Conservation (phyloP, 495 filamentous ascomycete species). For the Tetracladium setigerum region DNA sequence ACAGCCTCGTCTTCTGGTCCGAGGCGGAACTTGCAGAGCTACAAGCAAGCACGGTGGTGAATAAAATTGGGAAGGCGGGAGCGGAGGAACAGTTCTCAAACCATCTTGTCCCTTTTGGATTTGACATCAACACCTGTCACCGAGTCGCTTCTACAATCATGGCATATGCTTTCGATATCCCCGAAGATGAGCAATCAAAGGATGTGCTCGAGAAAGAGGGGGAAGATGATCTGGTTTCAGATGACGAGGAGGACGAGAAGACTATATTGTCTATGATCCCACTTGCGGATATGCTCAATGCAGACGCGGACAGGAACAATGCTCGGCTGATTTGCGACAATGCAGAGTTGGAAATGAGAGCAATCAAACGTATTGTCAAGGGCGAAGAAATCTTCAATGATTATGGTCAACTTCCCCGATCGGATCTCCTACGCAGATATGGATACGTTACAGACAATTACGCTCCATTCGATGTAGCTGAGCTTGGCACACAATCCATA, state of each 20-base stretch:
- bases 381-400: slow-evolving; percentile 89
- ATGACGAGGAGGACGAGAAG: slow-evolving; percentile 56
- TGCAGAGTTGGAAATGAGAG: slow-evolving; percentile 25
- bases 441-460: slow-evolving; percentile 82
- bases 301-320: slow-evolving; percentile 78
- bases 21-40: slow-evolving; percentile 60
- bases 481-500: slow-evolving; percentile 55
- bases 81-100: slow-evolving; percentile 63
- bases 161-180: slow-evolving; percentile 90
- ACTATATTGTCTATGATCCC: slow-evolving; percentile 79
- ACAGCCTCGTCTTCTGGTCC: slow-evolving; percentile 91
- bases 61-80: slow-evolving; percentile 68
- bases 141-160: slow-evolving; percentile 82
- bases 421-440: slow-evolving; percentile 79
- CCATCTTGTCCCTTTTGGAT: slow-evolving; percentile 50
- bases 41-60: slow-evolving; percentile 65
- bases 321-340: slow-evolving; percentile 23
- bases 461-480: slow-evolving; percentile 70
- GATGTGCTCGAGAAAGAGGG: slow-evolving; percentile 43
- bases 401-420: slow-evolving; percentile 75
- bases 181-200: slow-evolving; percentile 25
- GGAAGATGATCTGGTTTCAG: slow-evolving; percentile 58
- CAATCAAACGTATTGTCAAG: slow-evolving; percentile 44
- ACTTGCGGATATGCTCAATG: slow-evolving; percentile 87
- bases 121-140: slow-evolving; percentile 42